Base-by-base conservation (phyloP, 2,329 filamentous ascomycete species). In the Beauveria sp. region DNA sequence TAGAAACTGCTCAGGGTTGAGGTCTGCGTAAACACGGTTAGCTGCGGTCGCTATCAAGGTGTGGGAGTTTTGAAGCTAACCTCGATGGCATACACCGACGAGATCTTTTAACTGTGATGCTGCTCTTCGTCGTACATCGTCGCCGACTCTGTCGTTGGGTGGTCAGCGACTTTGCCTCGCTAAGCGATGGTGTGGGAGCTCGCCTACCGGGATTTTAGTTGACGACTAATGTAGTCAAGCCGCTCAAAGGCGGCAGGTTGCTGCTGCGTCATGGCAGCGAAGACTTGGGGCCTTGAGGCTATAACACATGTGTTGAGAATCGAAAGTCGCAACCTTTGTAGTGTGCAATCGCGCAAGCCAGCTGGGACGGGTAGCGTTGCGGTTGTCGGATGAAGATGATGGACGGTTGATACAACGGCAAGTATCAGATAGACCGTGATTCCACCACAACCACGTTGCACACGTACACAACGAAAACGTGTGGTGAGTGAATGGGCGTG, bases 1-100 rank as follows among this genome's bases (percentile, higher is more conserved):
- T 47, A 76, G 75, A 75, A 97, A 97, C 65, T 88, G 86, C 70
- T 94, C 91, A 58, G 89, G 83, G 26, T 85, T 84, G 71, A 94
- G 84, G 75, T 97, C 94, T 85, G 20, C 5, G 52, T 26, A 18
- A 26, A 34, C 18, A 28, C 14, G 37, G 28, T 61, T 48, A 55
- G 46, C 2, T 40, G 22, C n/a, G 12, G 34, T 16, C 51, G 8
- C 5, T 12, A 37, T 2, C 2, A 26, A 5, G 4, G 34, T 51
- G 5, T 7, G 20, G 5, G 5, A 14, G 26, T 3, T 34, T 40
- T 10, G n/a, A 28, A 24, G 61, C 67, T 48, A 67, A 84, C 83
- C 83, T 78, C 82, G 77, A 65, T 84, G 80, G 65, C 80, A 83
- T 14, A 80, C 71, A 10, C 73, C 75, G 18, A 85, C 82, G 50